phyloP scores from a whole-genome alignment of 139 green algal genomes.

The Klebsormidium nitens region DNA sequence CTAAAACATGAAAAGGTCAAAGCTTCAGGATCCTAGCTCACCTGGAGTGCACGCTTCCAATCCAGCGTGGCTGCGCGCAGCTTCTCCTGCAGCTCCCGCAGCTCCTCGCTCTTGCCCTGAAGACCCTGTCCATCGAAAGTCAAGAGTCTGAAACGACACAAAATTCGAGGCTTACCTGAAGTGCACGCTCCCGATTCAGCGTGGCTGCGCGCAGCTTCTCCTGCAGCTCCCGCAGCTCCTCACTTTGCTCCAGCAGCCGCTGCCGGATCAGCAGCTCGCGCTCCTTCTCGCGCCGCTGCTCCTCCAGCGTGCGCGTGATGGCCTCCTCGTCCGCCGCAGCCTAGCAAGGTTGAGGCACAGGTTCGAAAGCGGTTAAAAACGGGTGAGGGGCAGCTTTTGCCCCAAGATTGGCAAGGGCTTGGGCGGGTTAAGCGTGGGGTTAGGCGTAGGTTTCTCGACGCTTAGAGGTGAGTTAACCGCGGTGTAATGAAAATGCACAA shows the following conservation, averaged over 20 bases:
- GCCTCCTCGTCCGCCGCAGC: background rate
- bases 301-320: background rate
- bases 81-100: conserved; percentile 38
- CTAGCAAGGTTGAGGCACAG: no score
- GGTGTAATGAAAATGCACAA: no score
- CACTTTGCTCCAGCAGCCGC: conserved; percentile 8
- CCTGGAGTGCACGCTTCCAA: conserved; percentile 18
- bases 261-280: conserved; percentile 4
- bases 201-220: conserved; percentile 26
- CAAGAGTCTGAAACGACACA: no score
- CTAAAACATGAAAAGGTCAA: no score
- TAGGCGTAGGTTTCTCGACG: no score
- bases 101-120: conserved; percentile 33
- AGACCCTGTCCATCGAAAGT: no score
- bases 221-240: conserved; percentile 40
- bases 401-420: no score
- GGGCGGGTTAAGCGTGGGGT: no score
- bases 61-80: conserved; percentile 24
- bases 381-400: no score
- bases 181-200: conserved; percentile 17
- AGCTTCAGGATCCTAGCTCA: no score
- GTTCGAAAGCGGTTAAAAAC: no score
- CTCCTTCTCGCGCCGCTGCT: background rate
- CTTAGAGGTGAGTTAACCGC: no score
- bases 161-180: conserved; percentile 13